Evolutionary conservation across 176 grass and related monocot species (phyloP), one percentile per base, ranked within the genome.

Genomic region (Triticum turgidum): DNA sequence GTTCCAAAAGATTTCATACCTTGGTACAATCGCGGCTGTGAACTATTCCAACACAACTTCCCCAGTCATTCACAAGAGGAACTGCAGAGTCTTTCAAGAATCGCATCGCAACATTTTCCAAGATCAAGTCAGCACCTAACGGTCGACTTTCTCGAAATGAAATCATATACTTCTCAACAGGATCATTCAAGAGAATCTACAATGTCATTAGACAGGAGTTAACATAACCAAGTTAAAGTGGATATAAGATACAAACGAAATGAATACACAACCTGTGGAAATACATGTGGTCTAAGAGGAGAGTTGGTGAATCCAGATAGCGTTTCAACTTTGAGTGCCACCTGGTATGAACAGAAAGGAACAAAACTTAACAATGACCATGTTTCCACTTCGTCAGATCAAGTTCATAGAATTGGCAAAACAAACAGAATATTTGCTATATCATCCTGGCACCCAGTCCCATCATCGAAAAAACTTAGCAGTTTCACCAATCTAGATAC

Each of bases 131-230:
- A 69, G 84, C 90, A 83, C 51, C 76, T 78, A 98, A 86, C 34
- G 88, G 94, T 33, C 38, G 80, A 52, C 85, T 83, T 84, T 98
- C 94, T 79, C 82, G 79, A 91, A 98, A 96, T n/a, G 90, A 68
- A 80, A 90, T 80, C 96, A 98, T 96, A 79, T 96, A 96, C 82
- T 96, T 96, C 86, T 94, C 92, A 15, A 98, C 88, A 73, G 92
- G 92, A 88, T 98, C 88, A 90, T 94, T 87, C 69, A 98, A 83
- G n/a, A 91, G 71, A 92, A 98, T 84, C 93, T 96, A 76, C 17
- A 76, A 80, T 78, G 44, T 11, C 24, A 86, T 65, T 12, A 73
- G 14, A 83, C 20, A 69, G n/a, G 51, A 74, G 61, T 78, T 89
- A 58, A 84, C 32, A 66, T 78, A 42, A 22, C 17, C 38, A 78